Percentiles rank a stretch among this genome's conserved stretches.
These are phyloP conservation scores for Aegilops umbellulata DNA, from an alignment of 176 grass and related monocot species.

Conservation along the genomic window DNA sequence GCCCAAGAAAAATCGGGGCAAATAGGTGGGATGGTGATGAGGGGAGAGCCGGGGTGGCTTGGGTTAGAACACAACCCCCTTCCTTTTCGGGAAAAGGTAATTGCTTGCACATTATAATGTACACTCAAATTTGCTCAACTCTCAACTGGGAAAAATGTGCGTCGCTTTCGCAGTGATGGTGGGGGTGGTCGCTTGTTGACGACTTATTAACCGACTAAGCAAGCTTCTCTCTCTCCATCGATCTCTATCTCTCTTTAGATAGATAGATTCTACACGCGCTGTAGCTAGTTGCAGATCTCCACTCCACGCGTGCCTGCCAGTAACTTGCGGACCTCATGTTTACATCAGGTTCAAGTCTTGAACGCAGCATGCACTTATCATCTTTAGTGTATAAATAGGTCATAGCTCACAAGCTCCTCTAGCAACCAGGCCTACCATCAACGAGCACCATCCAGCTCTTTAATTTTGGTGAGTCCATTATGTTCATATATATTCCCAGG, in stretches of 20 bases:
- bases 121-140: not conserved
- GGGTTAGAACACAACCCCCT: too few relatives aligned
- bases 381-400: not conserved
- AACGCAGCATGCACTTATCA: not conserved
- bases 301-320: slow-evolving; percentile 12
- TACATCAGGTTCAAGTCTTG: not conserved
- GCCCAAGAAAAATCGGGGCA: too few relatives aligned
- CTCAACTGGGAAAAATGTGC: not conserved
- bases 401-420: too few relatives aligned
- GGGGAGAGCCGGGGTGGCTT: too few relatives aligned
- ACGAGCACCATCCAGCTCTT: not conserved
- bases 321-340: not conserved
- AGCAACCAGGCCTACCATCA: not conserved
- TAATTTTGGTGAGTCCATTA: not conserved
- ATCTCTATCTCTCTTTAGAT: not conserved
- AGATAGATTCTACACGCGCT: slow-evolving; percentile 13
- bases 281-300: slow-evolving; percentile 1
- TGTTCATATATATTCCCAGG: not conserved
- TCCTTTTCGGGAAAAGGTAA: too few relatives aligned
- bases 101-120: too few relatives aligned
- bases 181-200: slow-evolving; percentile 13
- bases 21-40: too few relatives aligned
- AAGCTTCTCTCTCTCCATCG: not conserved
- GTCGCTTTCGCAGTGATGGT: not conserved
- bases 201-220: slow-evolving; percentile 29